Evolutionary conservation across 805 yeast genomes (phyloP), one percentile per base, ranked within the genome.

Genomic region (Monosporozyma aerobia): DNA sequence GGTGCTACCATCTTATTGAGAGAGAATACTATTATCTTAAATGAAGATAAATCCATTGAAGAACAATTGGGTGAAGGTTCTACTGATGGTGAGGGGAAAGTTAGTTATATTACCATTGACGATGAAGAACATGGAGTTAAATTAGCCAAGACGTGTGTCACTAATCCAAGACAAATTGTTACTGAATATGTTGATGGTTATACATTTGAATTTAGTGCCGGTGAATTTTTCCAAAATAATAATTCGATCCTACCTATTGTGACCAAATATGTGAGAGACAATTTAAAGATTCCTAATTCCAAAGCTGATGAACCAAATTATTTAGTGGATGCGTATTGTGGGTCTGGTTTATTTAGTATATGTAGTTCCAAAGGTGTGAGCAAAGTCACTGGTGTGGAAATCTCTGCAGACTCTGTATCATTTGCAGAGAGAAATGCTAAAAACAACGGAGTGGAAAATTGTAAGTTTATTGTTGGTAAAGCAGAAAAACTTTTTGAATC

Each of bases 221-320:
- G 96, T 52, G 96, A 90, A 67, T 94, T 94, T 65, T 94, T 94
- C 76, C 99, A 92, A 71, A 92, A 92, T 71, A 92, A 92, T 71
- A 90, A 90, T 68, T 83, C 95, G 22, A 92, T 94, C 27, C 72
- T 94, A 56, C 96, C 97, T 2, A 68, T 74, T 2, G 95, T 94
- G 19, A 85, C 96, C 4, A 74, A 75, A 43, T 90, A 88, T 65
- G 99, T 94, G 16, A 79, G 84, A 54, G 76, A 81, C 8, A 87
- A 88, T 62, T 70, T 90, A 50, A 73, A 74, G 48, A 69, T 80
- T 37, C 70, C 75, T 10, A 61, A 59, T n/a, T 69, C 71, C 1
- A 64, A 68, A 4, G 74, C 73, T 22, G 71, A 68, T 6, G 75
- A 73, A 32, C 81, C 82, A 32, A 79, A 80, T 61, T 89, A 82